Evolutionary conservation across 176 grass and related monocot genomes (phyloP).

Genomic region (Cenchrus purpureus): DNA sequence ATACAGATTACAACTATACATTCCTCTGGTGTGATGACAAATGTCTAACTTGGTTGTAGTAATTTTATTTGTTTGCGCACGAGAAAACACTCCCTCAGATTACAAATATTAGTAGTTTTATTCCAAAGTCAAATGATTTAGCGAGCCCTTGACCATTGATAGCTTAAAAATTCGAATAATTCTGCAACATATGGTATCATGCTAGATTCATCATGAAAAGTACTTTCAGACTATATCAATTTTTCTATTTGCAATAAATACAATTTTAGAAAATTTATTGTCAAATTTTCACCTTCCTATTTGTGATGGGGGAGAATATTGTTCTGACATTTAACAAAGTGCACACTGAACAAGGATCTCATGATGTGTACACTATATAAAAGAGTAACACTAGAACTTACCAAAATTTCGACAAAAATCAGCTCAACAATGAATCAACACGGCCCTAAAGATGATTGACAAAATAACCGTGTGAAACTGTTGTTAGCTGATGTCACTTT

Average conservation of each 20-base stretch:
- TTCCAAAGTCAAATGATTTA: neutral
- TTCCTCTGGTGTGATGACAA: neutral
- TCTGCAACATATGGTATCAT: neutral
- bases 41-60: neutral
- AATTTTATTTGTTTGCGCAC: neutral
- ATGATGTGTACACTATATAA: neutral
- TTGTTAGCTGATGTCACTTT: conserved; percentile 71
- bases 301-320: neutral
- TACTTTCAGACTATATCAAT: neutral
- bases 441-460: conserved; percentile 25
- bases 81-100: neutral
- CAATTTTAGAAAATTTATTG: neutral
- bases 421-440: conserved; percentile 50
- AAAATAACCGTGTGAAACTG: conserved; percentile 48
- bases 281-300: neutral
- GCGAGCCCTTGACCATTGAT: neutral
- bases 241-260: neutral
- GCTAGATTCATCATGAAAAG: neutral
- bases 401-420: conserved; percentile 58
- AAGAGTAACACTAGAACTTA: conserved; percentile 45
- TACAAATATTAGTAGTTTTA: neutral
- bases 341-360: neutral
- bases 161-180: neutral
- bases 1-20: neutral
- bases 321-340: neutral